Base-by-base conservation (phyloP, 1,284 basidiomycete species). In the Butyriboletus appendiculatus region DNA sequence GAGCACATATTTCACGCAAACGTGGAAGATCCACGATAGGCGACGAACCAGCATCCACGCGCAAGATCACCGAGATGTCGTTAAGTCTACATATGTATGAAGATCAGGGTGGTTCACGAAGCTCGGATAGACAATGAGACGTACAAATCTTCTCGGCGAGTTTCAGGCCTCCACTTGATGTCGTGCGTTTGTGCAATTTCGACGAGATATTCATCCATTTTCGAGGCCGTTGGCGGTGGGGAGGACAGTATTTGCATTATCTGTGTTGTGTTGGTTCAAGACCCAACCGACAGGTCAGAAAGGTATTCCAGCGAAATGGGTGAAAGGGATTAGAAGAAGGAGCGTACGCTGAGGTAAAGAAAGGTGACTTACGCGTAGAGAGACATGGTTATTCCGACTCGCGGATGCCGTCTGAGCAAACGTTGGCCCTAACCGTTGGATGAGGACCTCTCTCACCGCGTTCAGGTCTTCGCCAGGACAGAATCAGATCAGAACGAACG, bases 121-220 rank as follows among this genome's bases (percentile, higher is more conserved):
- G 22, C 0, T 16, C 35, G 5, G 16, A n/a, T 12, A 28, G n/a
- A 37, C 9, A 33, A 41, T 50, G 32, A 44, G 28, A 73, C 82
- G 34, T 48, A 88, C 88, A 84, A 76, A 58, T 88, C 80, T 60
- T 85, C 77, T 52, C 84, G 77, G 4, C 74, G 75, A 50, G 79
- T 78, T 58, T 83, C 82, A 20, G 87, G 84, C 14, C 62, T 67
- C 88, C 88, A 91, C 30, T 77, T 67, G n/a, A 90, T 72, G 30
- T 73, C 73, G 59, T 82, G 79, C 6, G 74, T 67, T 33, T 73
- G 73, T 18, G 85, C 84, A 50, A 88, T 80, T 37, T 74, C 70
- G 41, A 72, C 65, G 34, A 91, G 74, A 59, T 79, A 84, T 24
- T 73, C 66, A 61, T 90, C 80, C 48, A 90, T 73, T 53, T 76